Base-by-base conservation (phyloP, 108 stramenopile species). In the Bacterosira constricta region DNA sequence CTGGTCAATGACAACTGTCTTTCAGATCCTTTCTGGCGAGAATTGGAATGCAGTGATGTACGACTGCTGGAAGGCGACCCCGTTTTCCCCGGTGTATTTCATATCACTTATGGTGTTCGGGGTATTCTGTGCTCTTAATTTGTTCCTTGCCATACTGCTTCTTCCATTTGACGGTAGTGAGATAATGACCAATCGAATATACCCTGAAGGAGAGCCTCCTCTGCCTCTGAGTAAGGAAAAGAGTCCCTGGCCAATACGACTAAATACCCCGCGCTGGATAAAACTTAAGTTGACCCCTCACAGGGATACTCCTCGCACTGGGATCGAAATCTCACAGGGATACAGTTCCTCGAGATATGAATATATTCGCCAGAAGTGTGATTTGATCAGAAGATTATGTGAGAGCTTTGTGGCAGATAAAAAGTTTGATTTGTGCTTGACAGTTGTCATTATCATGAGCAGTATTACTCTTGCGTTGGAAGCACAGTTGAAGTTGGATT, bases 31-130 rank as follows among this genome's bases (percentile, higher is more conserved):
- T 25, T 65, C 77, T 34, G 84, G 82, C 23, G 90, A 91, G 55
- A 80, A 86, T 62, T 91, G 90, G 90, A 86, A 86, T 45, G 49
- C 60, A 30, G 58, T 81, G 10, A 76, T 89, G 88, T 90, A 86
- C 77, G 78, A 84, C 60, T 71, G 65, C 15, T 70, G 83, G 75
- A 75, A 79, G 38, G 79, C 82, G 9, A 68, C 57, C 30, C 32
- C 50, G 26, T 73, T 56, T 38, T 53, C 74, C 53, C 71, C 82
- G 18, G 17, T 86, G 18, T 90, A 82, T 70, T 82, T 82, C 61
- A 29, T 87, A 17, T 72, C 66, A 20, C 71, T 86, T 23, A 54
- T 87, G 61, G 63, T 86, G 1, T 39, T 86, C 29, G 85, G 85
- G 7, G 47, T 66, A 23, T 79, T 86, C 59, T 68, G 84, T 58